Percentiles rank a stretch among this genome's conserved stretches.
These are phyloP conservation scores for Plicaturopsis crispa DNA, from an alignment of 768 basidiomycete genomes.

Conservation along the genomic window DNA sequence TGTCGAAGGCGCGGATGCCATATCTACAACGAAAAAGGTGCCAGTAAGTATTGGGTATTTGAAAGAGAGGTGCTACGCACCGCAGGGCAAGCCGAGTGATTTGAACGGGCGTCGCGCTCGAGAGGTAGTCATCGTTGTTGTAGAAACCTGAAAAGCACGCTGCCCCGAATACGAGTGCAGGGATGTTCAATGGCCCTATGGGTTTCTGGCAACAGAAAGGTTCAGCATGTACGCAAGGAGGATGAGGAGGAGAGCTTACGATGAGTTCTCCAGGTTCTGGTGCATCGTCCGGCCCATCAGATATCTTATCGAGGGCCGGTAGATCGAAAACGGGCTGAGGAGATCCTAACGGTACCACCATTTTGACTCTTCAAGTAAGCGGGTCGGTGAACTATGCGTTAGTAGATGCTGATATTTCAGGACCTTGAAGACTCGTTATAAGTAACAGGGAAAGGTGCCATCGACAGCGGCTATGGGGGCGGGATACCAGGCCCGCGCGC, in stretches of 20 bases:
- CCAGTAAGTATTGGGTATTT: neutral
- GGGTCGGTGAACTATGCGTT: too few species aligned
- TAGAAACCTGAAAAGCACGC: constrained; percentile 64
- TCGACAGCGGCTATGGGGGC: too few species aligned
- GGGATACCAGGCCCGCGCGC: too few species aligned
- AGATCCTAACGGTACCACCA: constrained; percentile 35
- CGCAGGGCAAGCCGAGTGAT: constrained; percentile 70
- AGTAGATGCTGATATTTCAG: too few species aligned
- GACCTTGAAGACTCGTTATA: too few species aligned
- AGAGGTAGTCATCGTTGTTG: constrained; percentile 51
- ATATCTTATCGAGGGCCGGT: constrained; percentile 31
- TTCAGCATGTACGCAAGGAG: neutral
- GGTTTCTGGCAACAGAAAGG: constrained; percentile 15
- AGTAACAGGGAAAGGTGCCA: too few species aligned
- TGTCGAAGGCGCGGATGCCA: constrained; percentile 78
- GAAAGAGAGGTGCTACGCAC: constrained; percentile 28
- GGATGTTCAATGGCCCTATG: constrained; percentile 26
- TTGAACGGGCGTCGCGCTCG: constrained; percentile 50
- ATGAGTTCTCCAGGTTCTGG: constrained; percentile 23
- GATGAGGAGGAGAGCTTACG: too few species aligned
- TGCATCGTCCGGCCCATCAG: constrained; percentile 33
- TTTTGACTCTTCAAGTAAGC: constrained; percentile 12
- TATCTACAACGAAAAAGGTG: constrained; percentile 40
- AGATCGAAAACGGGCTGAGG: constrained; percentile 30
- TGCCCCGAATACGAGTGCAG: constrained; percentile 62